Percentiles rank a stretch among this genome's conserved stretches.
These are phyloP conservation scores for Pseudocercospora fijiensis DNA, from an alignment of 2,329 filamentous ascomycete genomes.

Conservation along the genomic window DNA sequence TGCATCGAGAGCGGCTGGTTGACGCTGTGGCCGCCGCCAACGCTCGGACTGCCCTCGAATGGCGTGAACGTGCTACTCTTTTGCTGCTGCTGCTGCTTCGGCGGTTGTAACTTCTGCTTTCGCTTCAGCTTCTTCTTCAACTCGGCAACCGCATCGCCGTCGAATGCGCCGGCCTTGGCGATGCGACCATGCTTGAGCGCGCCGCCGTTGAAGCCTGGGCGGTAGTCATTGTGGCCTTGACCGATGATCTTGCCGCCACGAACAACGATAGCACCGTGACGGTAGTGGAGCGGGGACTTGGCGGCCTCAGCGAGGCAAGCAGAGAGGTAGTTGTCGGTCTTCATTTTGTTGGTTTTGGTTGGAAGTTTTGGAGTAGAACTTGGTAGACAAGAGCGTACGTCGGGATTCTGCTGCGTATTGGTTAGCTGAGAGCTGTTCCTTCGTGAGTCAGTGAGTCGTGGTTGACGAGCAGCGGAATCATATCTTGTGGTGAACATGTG, in stretches of 20 bases:
- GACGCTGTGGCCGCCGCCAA: conserved; percentile 40
- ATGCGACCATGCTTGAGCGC: conserved; percentile 51
- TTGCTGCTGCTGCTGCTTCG: conserved; percentile 32
- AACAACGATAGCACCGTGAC: conserved; percentile 53
- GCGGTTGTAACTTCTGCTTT: conserved; percentile 39
- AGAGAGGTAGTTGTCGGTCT: conserved; percentile 51
- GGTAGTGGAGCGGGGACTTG: conserved; percentile 51
- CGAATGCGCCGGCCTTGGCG: conserved; percentile 34
- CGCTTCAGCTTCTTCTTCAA: conserved; percentile 40
- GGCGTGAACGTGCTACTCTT: conserved; percentile 39
- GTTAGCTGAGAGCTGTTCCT: conserved; percentile 1
- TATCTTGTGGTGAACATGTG: background rate
- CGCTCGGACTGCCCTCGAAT: conserved; percentile 39
- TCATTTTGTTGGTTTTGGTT: conserved; percentile 39
- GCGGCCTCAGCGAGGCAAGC: conserved; percentile 55
- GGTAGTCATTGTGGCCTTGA: conserved; percentile 53
- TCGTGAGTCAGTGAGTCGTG: conserved; percentile 2
- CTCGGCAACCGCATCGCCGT: conserved; percentile 42
- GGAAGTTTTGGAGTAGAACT: background rate
- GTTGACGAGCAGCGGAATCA: background rate
- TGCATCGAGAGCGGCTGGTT: conserved; percentile 54
- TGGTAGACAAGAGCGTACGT: conserved; percentile 17
- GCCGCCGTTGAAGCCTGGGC: conserved; percentile 52
- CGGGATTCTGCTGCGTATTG: conserved; percentile 4
- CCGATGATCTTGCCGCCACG: conserved; percentile 56